A percentile compares a stretch with the other conserved stretches of the same genome.
Evolutionary conservation across 495 filamentous ascomycete genomes (phyloP).

Genomic region (Neurospora sp.): DNA sequence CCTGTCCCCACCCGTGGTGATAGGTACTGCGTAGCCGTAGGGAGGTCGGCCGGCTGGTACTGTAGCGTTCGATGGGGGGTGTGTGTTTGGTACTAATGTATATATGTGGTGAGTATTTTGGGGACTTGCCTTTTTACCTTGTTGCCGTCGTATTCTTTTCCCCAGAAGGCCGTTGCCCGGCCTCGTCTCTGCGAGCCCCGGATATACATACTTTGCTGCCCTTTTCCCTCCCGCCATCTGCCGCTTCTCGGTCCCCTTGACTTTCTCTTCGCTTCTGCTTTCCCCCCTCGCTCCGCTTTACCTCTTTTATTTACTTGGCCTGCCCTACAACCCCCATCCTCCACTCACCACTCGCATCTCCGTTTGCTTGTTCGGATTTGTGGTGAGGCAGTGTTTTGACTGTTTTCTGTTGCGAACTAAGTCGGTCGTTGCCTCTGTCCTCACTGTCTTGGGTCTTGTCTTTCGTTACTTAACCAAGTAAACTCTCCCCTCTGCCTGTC

Average conservation of each 20-base stretch:
- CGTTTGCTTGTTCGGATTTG: constrained; percentile 1
- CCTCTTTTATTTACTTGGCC: constrained; percentile 1
- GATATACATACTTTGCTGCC: neutral
- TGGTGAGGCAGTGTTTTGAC: neutral
- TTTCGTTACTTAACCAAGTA: neutral
- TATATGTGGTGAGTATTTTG: neutral
- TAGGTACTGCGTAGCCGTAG: neutral
- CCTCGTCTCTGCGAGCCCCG: neutral
- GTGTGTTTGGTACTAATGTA: neutral
- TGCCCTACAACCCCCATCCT: neutral
- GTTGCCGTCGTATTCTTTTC: neutral
- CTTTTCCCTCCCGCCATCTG: neutral
- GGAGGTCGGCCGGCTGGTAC: neutral
- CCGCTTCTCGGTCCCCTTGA: neutral
- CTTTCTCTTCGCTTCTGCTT: constrained; percentile 1
- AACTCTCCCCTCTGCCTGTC: neutral
- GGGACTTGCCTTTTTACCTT: neutral
- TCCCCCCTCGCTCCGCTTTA: neutral
- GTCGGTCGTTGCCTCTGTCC: constrained; percentile 8
- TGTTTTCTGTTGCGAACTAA: neutral
- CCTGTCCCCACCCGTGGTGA: neutral
- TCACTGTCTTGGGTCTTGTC: neutral
- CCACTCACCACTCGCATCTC: neutral
- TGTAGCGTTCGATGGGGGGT: neutral
- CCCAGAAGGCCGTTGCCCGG: neutral